phyloP scores from a whole-genome alignment of 805 yeast species.

The Kodamaea kakaduensis region DNA sequence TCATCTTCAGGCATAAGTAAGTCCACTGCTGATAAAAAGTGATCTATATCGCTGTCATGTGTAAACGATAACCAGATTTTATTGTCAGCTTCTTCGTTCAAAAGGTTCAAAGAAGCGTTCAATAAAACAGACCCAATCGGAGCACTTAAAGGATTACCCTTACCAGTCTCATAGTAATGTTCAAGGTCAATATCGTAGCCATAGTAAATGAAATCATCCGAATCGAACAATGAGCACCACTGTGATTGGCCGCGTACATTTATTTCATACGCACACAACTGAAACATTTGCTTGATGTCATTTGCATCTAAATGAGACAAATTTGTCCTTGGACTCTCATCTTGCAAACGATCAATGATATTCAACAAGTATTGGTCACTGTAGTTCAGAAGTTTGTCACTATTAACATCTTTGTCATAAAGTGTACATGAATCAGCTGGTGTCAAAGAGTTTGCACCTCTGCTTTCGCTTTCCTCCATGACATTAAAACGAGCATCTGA shows the following conservation, averaged over 20 bases:
- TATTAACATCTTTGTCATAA: conserved; percentile 16
- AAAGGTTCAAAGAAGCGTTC: conserved; percentile 46
- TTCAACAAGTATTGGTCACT: conserved; percentile 43
- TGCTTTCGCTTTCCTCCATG: conserved; percentile 41
- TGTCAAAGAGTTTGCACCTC: conserved; percentile 23
- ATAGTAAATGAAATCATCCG: conserved; percentile 59
- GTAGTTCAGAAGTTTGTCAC: conserved; percentile 18
- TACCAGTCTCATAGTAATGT: conserved; percentile 60
- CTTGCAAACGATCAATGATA: conserved; percentile 57
- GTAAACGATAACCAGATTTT: conserved; percentile 67
- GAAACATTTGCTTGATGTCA: conserved; percentile 53
- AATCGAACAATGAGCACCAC: conserved; percentile 65
- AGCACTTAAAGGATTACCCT: conserved; percentile 55
- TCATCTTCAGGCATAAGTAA: conserved; percentile 41
- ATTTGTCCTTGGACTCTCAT: conserved; percentile 30
- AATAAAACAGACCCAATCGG: conserved; percentile 57
- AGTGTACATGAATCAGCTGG: conserved; percentile 22
- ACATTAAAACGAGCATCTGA: conserved; percentile 31
- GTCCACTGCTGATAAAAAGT: conserved; percentile 63
- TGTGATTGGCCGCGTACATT: conserved; percentile 65
- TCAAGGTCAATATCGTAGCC: conserved; percentile 58
- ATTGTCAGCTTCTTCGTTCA: conserved; percentile 42
- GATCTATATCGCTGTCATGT: conserved; percentile 67
- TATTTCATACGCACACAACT: conserved; percentile 71
- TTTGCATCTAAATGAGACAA: conserved; percentile 46